Evolutionary conservation across 176 grass and related monocot genomes (phyloP).

Genomic region (Alloteropsis semialata): DNA sequence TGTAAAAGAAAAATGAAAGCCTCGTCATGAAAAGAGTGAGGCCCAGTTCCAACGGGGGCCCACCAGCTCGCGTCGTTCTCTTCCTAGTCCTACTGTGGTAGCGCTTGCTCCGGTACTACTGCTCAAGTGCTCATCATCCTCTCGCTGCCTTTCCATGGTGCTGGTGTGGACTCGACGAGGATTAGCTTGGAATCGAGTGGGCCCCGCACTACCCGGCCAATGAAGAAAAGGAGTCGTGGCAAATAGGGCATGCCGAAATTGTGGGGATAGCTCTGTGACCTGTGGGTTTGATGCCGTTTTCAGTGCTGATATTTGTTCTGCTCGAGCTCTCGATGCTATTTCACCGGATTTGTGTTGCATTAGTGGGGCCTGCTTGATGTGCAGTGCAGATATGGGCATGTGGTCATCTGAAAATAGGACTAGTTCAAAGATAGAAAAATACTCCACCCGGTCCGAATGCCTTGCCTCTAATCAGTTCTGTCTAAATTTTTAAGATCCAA

Average conservation of each 20-base stretch:
- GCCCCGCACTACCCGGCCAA: neutral
- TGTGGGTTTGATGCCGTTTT: neutral
- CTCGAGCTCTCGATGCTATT: neutral
- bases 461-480: neutral
- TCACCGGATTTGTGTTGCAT: neutral
- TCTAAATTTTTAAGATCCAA: neutral
- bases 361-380: neutral
- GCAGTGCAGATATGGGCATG: neutral
- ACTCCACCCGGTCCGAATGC: neutral
- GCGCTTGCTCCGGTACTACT: neutral
- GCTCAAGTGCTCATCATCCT: neutral
- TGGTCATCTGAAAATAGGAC: neutral
- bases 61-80: neutral
- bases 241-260: neutral
- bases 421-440: neutral
- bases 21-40: neutral
- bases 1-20: neutral
- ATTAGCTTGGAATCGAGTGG: neutral
- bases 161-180: neutral
- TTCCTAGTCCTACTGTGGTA: neutral
- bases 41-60: neutral
- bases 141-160: neutral
- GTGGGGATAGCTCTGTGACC: too few relatives aligned
- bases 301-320: neutral
- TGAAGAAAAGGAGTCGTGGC: neutral